A percentile compares a stretch with the other conserved stretches of the same genome.
Conservation (phyloP, 257 asterid genomes). For the Solanum appendiculatum region DNA sequence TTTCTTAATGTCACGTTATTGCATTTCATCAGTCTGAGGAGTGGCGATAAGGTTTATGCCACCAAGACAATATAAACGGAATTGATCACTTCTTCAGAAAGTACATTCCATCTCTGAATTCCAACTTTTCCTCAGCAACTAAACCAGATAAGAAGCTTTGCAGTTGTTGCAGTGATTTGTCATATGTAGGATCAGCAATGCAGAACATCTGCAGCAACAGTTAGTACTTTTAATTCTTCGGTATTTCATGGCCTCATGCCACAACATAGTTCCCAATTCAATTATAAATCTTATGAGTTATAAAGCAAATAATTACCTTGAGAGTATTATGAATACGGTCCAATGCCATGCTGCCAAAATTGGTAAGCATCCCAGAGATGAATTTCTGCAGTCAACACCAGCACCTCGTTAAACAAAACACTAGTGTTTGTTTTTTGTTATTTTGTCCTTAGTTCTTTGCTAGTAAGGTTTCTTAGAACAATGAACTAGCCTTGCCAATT, state of each 20-base stretch:
- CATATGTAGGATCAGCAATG: slow-evolving; percentile 80
- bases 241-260: neutral
- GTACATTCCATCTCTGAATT: slow-evolving; percentile 65
- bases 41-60: neutral
- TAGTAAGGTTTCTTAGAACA: neutral
- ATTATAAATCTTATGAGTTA: neutral
- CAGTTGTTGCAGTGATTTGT: slow-evolving; percentile 89
- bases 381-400: slow-evolving; percentile 55
- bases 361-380: slow-evolving; percentile 89
- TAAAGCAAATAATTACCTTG: slow-evolving; percentile 46
- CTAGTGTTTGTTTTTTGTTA: neutral
- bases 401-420: neutral
- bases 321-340: slow-evolving; percentile 94
- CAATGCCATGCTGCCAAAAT: slow-evolving; percentile 95
- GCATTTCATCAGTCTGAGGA: neutral
- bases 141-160: slow-evolving; percentile 82
- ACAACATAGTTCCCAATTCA: neutral
- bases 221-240: neutral
- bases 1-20: neutral
- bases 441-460: neutral
- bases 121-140: slow-evolving; percentile 92
- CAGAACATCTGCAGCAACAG: slow-evolving; percentile 74
- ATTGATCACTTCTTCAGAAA: slow-evolving; percentile 47
- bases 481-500: neutral
- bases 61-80: neutral